Evolutionary conservation across 345 rosid species (phyloP).

Genomic region (Boechera divaricarpa): DNA sequence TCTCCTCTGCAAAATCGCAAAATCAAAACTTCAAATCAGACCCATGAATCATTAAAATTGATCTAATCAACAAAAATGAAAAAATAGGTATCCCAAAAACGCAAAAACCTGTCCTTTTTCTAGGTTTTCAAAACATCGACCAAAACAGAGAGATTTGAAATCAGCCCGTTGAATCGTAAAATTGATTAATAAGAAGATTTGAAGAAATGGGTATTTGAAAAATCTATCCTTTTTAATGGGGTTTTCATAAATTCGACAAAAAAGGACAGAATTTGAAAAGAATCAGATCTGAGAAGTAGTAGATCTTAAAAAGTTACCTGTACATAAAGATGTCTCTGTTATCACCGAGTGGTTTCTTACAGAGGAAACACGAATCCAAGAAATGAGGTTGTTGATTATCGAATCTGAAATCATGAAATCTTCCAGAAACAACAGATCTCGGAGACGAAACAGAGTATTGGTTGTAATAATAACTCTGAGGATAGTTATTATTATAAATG

Average conservation of each 20-base stretch:
- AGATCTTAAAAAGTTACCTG: slow-evolving; percentile 51
- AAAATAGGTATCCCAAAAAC: not conserved
- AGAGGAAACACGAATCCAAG: slow-evolving; percentile 71
- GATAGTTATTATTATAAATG: slow-evolving; percentile 19
- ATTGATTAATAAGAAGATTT: not conserved
- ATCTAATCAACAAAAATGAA: not conserved
- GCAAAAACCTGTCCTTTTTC: no score
- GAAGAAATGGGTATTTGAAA: slow-evolving; percentile 2
- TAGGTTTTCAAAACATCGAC: not conserved
- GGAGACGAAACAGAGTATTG: slow-evolving; percentile 56
- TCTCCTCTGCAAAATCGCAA: slow-evolving; percentile 70
- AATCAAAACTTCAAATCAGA: slow-evolving; percentile 34
- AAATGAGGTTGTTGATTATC: slow-evolving; percentile 69
- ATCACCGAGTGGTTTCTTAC: slow-evolving; percentile 70
- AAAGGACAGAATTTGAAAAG: not conserved
- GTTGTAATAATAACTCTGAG: slow-evolving; percentile 35
- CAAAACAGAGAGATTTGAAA: not conserved
- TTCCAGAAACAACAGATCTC: slow-evolving; percentile 53
- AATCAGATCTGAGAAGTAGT: slow-evolving; percentile 28
- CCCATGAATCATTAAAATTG: not conserved
- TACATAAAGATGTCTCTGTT: slow-evolving; percentile 87
- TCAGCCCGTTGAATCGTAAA: not conserved
- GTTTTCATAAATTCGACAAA: not conserved
- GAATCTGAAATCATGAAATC: slow-evolving; percentile 69
- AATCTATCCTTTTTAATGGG: not conserved